Percentiles rank a stretch among this genome's conserved stretches.
These are phyloP conservation scores for Achlya hypogyna DNA, from an alignment of 352 stramenopile genomes.

Conservation along the genomic window DNA sequence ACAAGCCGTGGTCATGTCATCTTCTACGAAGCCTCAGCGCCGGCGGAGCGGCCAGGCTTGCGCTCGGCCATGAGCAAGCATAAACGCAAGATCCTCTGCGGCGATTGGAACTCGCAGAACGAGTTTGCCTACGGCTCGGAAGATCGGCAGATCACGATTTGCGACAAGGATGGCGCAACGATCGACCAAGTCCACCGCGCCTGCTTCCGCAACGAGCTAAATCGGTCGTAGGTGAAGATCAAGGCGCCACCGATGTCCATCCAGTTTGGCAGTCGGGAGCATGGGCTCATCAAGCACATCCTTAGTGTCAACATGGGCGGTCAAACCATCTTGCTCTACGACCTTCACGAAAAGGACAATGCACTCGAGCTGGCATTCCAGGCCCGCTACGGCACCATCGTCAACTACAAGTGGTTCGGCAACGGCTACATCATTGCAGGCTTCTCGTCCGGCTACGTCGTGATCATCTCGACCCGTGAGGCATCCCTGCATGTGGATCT, in stretches of 20 bases:
- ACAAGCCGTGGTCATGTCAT: conserved; percentile 67
- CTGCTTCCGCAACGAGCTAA: neutral
- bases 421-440: conserved; percentile 85
- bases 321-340: conserved; percentile 84
- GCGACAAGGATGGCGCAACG: conserved; percentile 42
- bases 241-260: conserved; percentile 19
- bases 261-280: conserved; percentile 44
- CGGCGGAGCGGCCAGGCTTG: too few species aligned
- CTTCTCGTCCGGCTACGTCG: conserved; percentile 85
- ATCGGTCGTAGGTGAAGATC: conserved; percentile 17
- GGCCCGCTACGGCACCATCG: conserved; percentile 80
- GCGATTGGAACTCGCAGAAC: conserved; percentile 70
- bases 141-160: conserved; percentile 72
- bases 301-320: conserved; percentile 87
- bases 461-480: conserved; percentile 80
- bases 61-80: conserved; percentile 57
- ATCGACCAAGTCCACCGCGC: conserved; percentile 55
- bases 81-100: conserved; percentile 68
- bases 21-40: conserved; percentile 63
- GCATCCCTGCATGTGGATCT: neutral
- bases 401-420: conserved; percentile 85
- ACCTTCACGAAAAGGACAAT: conserved; percentile 81
- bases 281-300: conserved; percentile 28
- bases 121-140: conserved; percentile 77
- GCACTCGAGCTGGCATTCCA: conserved; percentile 88